Base-by-base conservation (phyloP, 768 basidiomycete species). In the Boletus barrowsii region DNA sequence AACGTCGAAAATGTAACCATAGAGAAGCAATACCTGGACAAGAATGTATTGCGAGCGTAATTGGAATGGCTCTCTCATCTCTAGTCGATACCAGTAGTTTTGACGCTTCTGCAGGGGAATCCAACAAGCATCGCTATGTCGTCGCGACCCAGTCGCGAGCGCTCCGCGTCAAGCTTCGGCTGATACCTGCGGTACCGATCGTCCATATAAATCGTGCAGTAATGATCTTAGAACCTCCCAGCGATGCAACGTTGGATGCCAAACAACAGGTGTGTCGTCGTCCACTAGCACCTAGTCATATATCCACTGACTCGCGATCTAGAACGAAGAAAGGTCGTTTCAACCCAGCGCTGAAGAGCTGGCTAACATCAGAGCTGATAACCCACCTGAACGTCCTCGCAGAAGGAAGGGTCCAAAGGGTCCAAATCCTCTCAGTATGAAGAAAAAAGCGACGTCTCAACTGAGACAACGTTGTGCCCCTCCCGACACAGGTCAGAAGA, bases 1-100 rank as follows among this genome's bases (percentile, higher is more conserved):
- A 98, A 73, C 80, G 96, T 53, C 71, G 97, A 59, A 93, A 89
- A 72, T 99, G 97, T 69, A 98, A 98, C 68, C 97, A 99, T 68
- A 79, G 85, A 57, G 89, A 94, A 62, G 76, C 88, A n/a, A 88
- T 98, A 29, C 77, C 81, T 0, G 88, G 88, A 30, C 84, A 89
- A 45, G 92, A 93, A 17, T 99, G 97, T 69, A 75, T 99, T 29
- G 64, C 74, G 6, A 82, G 81, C 55, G 86, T 98, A 43, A 77
- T 97, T 44, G 96, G 96, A 92, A 62, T 55, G 49, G 13, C 24
- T 26, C 33, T 26, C 37, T 40, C 37, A 18, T 44, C 29, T 40
- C 24, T 32, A 15, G 42, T 24, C 47, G 46, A 11, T 43, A 18
- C 18, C 22, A 53, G 32, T 32, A 10, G 47, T 52, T 43, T 58